These are phyloP conservation scores for Curvularia sp. DNA, from an alignment of 2,329 filamentous ascomycete species.

Conservation along the genomic window DNA sequence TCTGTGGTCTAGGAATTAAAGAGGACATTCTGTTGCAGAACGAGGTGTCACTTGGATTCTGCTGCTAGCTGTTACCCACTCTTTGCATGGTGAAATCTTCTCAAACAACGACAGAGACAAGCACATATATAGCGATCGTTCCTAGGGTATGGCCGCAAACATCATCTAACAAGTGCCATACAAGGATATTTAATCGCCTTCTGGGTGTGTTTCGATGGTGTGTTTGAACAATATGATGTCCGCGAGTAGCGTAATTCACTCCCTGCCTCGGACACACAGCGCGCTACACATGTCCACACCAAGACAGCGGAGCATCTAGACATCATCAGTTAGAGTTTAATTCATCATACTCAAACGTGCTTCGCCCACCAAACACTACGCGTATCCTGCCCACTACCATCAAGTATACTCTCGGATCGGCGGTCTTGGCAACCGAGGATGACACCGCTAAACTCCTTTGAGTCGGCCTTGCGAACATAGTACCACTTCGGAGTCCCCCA, in stretches of 20 bases:
- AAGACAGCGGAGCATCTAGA: not conserved
- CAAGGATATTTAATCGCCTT: not conserved
- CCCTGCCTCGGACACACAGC: not conserved
- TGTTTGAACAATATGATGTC: not conserved
- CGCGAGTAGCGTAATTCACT: not conserved
- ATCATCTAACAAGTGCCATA: not conserved
- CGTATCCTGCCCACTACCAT: not conserved
- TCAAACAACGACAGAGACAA: not conserved
- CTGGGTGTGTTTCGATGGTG: not conserved
- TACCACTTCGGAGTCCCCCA: not conserved
- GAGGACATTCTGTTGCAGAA: not conserved
- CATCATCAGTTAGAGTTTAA: no score
- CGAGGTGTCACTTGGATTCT: no score
- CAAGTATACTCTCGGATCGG: not conserved
- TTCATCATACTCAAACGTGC: not conserved
- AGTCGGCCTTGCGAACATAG: constrained; percentile 7
- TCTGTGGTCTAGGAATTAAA: not conserved
- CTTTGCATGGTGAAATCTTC: not conserved
- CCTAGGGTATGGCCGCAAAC: not conserved
- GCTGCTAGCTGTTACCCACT: not conserved
- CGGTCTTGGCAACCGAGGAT: constrained; percentile 9
- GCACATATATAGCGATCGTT: not conserved
- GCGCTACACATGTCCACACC: not conserved
- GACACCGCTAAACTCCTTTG: constrained; percentile 1
- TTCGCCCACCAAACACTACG: not conserved